phyloP scores from a whole-genome alignment of 192 early-diverging fungal species.

The Rhizophagus prolifer region DNA sequence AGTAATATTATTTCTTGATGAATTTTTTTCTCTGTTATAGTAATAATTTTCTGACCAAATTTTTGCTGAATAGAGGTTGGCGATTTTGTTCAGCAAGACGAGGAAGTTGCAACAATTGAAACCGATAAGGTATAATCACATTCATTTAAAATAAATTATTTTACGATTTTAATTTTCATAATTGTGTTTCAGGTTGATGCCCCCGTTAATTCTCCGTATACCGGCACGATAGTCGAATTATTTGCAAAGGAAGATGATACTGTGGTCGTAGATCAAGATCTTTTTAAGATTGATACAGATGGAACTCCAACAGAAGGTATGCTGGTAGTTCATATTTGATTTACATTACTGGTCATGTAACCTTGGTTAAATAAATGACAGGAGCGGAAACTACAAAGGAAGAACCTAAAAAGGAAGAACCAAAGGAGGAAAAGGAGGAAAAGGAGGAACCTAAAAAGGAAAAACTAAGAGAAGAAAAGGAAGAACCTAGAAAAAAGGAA shows the following conservation, averaged over 20 bases:
- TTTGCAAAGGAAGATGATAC: slow-evolving; percentile 87
- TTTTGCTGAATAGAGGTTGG: slow-evolving; percentile 73
- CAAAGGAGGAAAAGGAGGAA: slow-evolving; percentile 41
- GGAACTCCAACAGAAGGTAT: slow-evolving; percentile 64
- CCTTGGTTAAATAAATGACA: not conserved
- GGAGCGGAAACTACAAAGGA: slow-evolving; percentile 38
- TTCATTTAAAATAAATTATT: not conserved
- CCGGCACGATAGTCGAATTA: slow-evolving; percentile 82
- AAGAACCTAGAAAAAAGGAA: slow-evolving; percentile 26
- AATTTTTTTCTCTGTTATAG: too few species aligned
- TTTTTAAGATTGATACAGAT: slow-evolving; percentile 88
- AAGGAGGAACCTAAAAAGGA: slow-evolving; percentile 43
- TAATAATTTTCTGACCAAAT: not conserved
- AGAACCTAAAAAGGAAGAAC: slow-evolving; percentile 42
- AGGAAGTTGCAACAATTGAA: slow-evolving; percentile 96
- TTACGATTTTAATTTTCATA: not conserved
- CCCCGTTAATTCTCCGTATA: slow-evolving; percentile 93
- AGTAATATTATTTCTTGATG: slow-evolving; percentile 48
- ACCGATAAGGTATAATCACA: slow-evolving; percentile 86
- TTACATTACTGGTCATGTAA: not conserved
- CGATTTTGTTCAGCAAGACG: slow-evolving; percentile 92
- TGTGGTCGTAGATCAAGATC: slow-evolving; percentile 86
- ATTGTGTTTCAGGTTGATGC: slow-evolving; percentile 77
- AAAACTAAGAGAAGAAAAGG: slow-evolving; percentile 30
- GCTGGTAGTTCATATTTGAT: not conserved